Percentiles rank a stretch among this genome's conserved stretches.
These are phyloP conservation scores for Dictyostelium intermedium DNA, from an alignment of 78 protist species.

Conservation along the genomic window DNA sequence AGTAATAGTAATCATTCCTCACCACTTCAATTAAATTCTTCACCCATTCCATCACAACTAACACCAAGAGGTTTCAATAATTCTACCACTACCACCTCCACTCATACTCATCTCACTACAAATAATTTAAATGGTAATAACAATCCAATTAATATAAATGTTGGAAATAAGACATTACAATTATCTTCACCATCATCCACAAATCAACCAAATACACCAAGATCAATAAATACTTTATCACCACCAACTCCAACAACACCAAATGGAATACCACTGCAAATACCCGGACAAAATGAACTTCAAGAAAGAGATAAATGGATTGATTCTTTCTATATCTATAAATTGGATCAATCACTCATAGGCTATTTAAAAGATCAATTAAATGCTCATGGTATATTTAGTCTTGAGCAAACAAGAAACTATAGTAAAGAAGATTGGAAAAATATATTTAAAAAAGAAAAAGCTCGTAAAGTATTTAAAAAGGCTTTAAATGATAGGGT, in stretches of 20 bases:
- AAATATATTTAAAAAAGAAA: neutral
- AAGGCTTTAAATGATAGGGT: constrained; percentile 17
- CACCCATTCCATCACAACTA: neutral
- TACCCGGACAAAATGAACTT: neutral
- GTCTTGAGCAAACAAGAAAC: neutral
- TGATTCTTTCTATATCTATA: neutral
- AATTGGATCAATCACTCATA: neutral
- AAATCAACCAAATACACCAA: neutral
- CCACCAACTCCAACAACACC: neutral
- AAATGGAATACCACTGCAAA: neutral
- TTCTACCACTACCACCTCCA: too few relatives aligned
- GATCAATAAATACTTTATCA: neutral
- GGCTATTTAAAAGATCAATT: constrained; percentile 10
- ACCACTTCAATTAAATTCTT: neutral
- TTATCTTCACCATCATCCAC: neutral
- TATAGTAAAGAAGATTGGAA: neutral
- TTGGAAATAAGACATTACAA: neutral
- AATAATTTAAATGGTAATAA: neutral
- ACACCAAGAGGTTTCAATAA: neutral
- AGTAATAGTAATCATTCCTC: neutral
- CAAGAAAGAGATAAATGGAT: neutral
- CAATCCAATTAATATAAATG: neutral
- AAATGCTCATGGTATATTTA: neutral
- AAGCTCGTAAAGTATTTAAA: neutral
- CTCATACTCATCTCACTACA: too few relatives aligned